phyloP scores from a whole-genome alignment of 257 asterid species.

The Solanum sparsipilum region DNA sequence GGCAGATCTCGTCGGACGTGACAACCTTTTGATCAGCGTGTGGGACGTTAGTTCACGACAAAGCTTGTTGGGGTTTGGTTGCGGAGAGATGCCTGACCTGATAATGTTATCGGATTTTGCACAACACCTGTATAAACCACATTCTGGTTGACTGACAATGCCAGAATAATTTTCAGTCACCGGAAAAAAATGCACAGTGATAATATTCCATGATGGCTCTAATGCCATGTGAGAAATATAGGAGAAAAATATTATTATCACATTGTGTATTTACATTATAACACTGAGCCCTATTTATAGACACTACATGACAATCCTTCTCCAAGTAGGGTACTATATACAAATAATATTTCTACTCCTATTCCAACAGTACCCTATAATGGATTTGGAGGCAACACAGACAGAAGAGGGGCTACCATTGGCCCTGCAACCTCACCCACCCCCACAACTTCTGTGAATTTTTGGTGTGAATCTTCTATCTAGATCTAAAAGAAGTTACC shows the following conservation, averaged over 20 bases:
- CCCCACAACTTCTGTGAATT: not conserved
- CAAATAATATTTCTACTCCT: not conserved
- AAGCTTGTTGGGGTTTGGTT: not conserved
- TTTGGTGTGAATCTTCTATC: not conserved
- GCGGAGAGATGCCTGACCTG: not conserved
- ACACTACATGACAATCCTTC: not conserved
- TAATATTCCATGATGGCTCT: not conserved
- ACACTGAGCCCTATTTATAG: not conserved
- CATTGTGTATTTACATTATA: not conserved
- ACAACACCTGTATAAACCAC: not conserved
- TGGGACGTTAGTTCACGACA: not conserved
- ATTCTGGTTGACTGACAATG: not conserved
- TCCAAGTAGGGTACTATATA: not conserved
- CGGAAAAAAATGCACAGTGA: not conserved
- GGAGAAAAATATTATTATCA: not conserved
- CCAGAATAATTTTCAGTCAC: not conserved
- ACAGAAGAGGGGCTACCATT: not conserved
- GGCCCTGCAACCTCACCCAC: not conserved
- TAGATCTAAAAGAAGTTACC: not conserved
- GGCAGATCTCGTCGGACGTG: not conserved
- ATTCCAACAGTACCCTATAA: not conserved
- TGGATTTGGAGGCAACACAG: not conserved
- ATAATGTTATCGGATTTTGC: not conserved
- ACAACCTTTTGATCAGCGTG: not conserved
- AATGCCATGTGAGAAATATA: not conserved